Percentiles rank a stretch among this genome's conserved stretches.
Evolutionary conservation across 176 grass and related monocot species (phyloP).

Genomic region (Aegilops bicornis): DNA sequence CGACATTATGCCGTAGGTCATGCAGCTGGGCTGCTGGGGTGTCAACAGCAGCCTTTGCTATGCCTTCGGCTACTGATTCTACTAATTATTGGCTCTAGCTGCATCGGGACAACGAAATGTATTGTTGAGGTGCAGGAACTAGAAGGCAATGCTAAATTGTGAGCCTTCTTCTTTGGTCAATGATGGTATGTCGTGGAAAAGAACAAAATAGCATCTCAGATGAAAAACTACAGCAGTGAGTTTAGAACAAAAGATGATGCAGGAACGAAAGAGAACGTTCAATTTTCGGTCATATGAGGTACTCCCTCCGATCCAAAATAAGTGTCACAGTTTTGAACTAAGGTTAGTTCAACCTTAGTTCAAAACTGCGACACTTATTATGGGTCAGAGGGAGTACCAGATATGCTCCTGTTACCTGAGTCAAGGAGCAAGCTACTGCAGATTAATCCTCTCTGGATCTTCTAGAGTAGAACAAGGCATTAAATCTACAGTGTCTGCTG

Average conservation of each 20-base stretch:
- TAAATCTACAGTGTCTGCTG: not conserved
- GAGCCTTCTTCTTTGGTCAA: too few species aligned
- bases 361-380: too few species aligned
- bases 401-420: not conserved
- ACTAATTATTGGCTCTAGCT: conserved; percentile 72
- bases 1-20: too few species aligned
- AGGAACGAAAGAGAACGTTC: not conserved
- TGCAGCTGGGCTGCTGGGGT: too few species aligned
- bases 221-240: not conserved
- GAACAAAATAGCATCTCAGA: not conserved
- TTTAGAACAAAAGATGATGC: not conserved
- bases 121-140: not conserved
- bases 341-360: too few species aligned
- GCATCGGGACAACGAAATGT: not conserved
- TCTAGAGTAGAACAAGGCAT: not conserved
- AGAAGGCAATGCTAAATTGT: not conserved
- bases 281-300: too few species aligned
- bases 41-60: not conserved
- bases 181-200: not conserved
- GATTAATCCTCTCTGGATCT: not conserved
- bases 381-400: too few species aligned
- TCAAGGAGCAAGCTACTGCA: not conserved
- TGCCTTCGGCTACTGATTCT: too few species aligned
- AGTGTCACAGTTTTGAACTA: too few species aligned
- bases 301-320: too few species aligned